Base-by-base conservation (phyloP, 805 yeast genomes). In the Ogataea henricii region DNA sequence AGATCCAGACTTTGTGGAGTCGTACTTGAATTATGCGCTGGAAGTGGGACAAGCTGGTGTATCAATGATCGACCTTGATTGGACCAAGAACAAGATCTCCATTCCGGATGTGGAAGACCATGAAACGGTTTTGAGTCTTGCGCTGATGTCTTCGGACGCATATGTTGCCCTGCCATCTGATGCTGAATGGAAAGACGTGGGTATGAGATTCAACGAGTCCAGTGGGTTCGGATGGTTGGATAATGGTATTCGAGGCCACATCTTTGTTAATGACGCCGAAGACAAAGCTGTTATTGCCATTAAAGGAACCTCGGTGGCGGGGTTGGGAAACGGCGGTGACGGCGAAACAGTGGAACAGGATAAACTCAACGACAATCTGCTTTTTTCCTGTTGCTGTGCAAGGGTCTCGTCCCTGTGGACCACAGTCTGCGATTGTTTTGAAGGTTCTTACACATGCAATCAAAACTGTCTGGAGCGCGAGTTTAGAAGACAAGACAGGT, bases 351-450 rank as follows among this genome's bases (percentile, higher is more conserved):
- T 87, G 0, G 80, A 76, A 0, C 83, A 81, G 49, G 99, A 94
- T 64, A 89, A 88, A 65, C 66, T 76, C 23, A 94, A 92, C 64
- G 98, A 94, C 64, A 94, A 94, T 60, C 62, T 92, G 48, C 68
- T 94, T 29, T 94, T 94, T 64, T 87, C 95, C 9, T 94, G 99
- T 66, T 94, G 99, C 65, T 94, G 99, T 69, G 98, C 96, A 0
- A 76, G 97, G 32, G 85, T 92, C 1, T 81, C 94, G 32, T 90
- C 89, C 55, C 68, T 89, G 67, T 94, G 98, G 99, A 81, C 85
- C 6, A 87, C 97, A 0, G 98, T 90, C 1, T 94, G 99, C 68
- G 97, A 90, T 65, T 94, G 99, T 64, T 92, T 85, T 62, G 79
- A 82, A 52, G 81, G 79, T 44, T 79, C 95, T 0, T 89, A 88